phyloP scores from a whole-genome alignment of 495 filamentous ascomycete genomes.

The Lasiosphaeriaceae sp. region DNA sequence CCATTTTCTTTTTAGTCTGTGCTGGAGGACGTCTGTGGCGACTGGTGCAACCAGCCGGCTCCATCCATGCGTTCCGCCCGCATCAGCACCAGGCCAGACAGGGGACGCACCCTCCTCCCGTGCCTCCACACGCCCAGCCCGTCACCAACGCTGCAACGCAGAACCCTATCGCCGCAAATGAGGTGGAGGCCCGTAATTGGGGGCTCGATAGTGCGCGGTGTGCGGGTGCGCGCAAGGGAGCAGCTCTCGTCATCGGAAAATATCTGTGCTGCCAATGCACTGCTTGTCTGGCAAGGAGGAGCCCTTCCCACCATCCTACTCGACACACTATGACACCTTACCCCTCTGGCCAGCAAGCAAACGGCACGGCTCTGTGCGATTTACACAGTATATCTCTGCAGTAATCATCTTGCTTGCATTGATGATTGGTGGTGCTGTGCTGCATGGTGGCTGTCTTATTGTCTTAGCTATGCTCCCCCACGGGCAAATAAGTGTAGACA shows the following conservation, averaged over 20 bases:
- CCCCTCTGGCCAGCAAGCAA: too few relatives aligned
- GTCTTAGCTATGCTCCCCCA: too few relatives aligned
- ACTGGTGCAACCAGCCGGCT: slow-evolving; percentile 21
- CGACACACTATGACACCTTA: background rate
- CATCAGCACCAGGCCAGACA: slow-evolving; percentile 18
- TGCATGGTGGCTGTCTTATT: too few relatives aligned
- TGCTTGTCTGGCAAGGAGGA: background rate
- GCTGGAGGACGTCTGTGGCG: slow-evolving; percentile 25
- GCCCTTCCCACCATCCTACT: background rate
- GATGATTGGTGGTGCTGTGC: too few relatives aligned
- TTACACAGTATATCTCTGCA: background rate
- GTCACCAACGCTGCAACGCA: slow-evolving; percentile 22
- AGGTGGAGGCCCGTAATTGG: slow-evolving; percentile 22
- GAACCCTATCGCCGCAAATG: slow-evolving; percentile 23
- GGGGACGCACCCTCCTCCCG: slow-evolving; percentile 17
- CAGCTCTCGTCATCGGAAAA: slow-evolving; percentile 14
- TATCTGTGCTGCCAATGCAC: background rate
- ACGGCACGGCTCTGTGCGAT: background rate
- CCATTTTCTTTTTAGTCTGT: slow-evolving; percentile 27
- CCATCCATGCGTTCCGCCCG: slow-evolving; percentile 25
- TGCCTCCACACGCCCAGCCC: slow-evolving; percentile 16
- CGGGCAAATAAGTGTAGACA: too few relatives aligned
- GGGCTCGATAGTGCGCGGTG: slow-evolving; percentile 10
- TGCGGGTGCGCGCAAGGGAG: background rate
- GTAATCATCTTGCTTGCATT: too few relatives aligned